Base-by-base conservation (phyloP, 768 basidiomycete genomes). In the Pilatotrama ljubarskyi region DNA sequence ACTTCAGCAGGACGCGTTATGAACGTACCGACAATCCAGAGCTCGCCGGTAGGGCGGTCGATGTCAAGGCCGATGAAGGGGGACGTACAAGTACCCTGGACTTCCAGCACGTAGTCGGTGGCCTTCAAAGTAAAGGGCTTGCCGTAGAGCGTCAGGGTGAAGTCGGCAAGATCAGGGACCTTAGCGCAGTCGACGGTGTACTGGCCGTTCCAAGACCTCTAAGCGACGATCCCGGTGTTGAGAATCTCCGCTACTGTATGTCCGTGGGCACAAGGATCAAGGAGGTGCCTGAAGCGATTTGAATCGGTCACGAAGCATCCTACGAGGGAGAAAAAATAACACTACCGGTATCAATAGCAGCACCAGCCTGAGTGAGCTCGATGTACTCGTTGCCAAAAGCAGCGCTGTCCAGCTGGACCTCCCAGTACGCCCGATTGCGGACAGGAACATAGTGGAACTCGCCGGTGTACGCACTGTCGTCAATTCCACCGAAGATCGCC, bases 171-270 rank as follows among this genome's bases (percentile, higher is more conserved):
- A 24, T 69, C 72, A 18, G 91, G 79, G 62, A 98, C 88, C 70
- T 84, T 93, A 60, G 84, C 76, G 73, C 97, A 98, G 64, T 95
- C 92, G 61, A 99, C 80, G 24, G 85, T 85, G 71, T 96, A 97
- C 75, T 98, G 96, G 40, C 96, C 97, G 70, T 91, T 97, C 95
- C 95, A 98, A 1, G 88, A 85, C 70, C 88, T 93, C 77, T 84
- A 90, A 14, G 96, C 96, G 59, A 96, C 97, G 54, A 99, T 97
- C 73, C 90, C 87, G 29, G 89, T 79, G 76, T 99, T 98, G 68
- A 99, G 79, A 92, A 99, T 93, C 80, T 99, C 97, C 51, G 97
- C 95, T n/a, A n/a, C n/a, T n/a, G n/a, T 53, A 98, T 82, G 69
- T 98, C 96, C 58, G 88, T 86, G 51, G 96, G 96, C 49, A 96